Conservation (phyloP, 1,139 yeast genomes). For the Candida glucosophila region DNA sequence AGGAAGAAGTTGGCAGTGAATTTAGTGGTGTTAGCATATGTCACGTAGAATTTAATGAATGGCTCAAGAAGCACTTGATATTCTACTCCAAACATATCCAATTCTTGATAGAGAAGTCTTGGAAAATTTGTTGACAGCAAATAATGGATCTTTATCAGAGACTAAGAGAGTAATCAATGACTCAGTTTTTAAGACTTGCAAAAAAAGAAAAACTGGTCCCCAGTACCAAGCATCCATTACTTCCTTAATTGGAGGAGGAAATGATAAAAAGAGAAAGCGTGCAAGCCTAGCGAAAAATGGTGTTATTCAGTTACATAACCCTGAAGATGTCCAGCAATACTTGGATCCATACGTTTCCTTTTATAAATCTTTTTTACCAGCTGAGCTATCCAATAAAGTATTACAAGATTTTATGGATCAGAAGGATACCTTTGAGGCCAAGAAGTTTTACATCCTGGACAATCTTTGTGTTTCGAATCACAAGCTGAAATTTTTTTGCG, state of each 20-base stretch:
- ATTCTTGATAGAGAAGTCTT: slow-evolving; percentile 17
- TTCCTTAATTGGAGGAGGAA: slow-evolving; percentile 10
- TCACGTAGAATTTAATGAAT: no score
- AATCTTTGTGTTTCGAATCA: slow-evolving; percentile 51
- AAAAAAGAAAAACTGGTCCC: slow-evolving; percentile 9
- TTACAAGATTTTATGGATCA: slow-evolving; percentile 32
- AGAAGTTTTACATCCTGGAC: slow-evolving; percentile 52
- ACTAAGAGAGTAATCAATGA: slow-evolving; percentile 22
- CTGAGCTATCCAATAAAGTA: slow-evolving; percentile 35
- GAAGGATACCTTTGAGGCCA: slow-evolving; percentile 25
- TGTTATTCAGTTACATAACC: slow-evolving; percentile 11
- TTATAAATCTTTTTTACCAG: slow-evolving; percentile 43
- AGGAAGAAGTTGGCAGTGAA: no score
- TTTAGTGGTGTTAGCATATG: no score
- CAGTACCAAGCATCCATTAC: slow-evolving; percentile 15
- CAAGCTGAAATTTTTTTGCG: slow-evolving; percentile 27
- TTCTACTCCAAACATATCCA: slow-evolving; percentile 8
- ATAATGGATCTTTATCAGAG: slow-evolving; percentile 27
- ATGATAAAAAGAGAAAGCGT: slow-evolving; percentile 5
- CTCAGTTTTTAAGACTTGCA: slow-evolving; percentile 8
- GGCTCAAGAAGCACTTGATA: no score
- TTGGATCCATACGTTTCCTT: slow-evolving; percentile 40
- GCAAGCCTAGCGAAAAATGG: slow-evolving; percentile 1
- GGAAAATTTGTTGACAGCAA: slow-evolving; percentile 26
- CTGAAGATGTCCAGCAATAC: slow-evolving; percentile 31